phyloP scores from a whole-genome alignment of 495 filamentous ascomycete genomes.

The Talaromyces wortmannii region DNA sequence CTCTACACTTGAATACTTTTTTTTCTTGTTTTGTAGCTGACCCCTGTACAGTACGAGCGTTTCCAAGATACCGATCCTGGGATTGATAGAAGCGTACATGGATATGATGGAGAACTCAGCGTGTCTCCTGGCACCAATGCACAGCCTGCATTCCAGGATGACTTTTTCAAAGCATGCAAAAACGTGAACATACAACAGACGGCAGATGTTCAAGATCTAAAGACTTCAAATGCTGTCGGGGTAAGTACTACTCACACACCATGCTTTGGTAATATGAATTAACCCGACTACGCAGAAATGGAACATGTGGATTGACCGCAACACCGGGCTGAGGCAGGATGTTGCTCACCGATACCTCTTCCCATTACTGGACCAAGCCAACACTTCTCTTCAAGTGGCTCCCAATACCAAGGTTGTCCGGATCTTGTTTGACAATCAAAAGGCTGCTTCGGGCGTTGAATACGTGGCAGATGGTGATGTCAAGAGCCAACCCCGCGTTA shows the following conservation, averaged over 20 bases:
- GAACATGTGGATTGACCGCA: slow-evolving; percentile 1
- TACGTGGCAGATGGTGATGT: slow-evolving; percentile 21
- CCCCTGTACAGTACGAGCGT: background rate
- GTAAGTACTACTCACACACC: background rate
- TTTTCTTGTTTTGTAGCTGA: background rate
- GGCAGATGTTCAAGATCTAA: slow-evolving; percentile 12
- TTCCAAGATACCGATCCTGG: slow-evolving; percentile 1
- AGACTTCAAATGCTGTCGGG: slow-evolving; percentile 9
- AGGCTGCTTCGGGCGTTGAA: slow-evolving; percentile 34
- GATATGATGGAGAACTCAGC: slow-evolving; percentile 41
- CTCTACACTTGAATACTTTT: background rate
- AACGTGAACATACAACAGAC: slow-evolving; percentile 26
- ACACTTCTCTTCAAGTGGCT: slow-evolving; percentile 45
- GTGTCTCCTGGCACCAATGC: slow-evolving; percentile 34
- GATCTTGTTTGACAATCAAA: slow-evolving; percentile 39
- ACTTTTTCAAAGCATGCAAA: slow-evolving; percentile 32
- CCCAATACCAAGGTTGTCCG: slow-evolving; percentile 42
- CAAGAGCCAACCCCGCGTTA: background rate
- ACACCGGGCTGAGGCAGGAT: slow-evolving; percentile 36
- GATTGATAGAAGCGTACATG: slow-evolving; percentile 25
- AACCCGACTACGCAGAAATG: background rate
- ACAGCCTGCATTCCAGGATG: slow-evolving; percentile 19
- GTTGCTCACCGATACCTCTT: slow-evolving; percentile 36
- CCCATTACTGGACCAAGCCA: slow-evolving; percentile 35
- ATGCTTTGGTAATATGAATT: too few species aligned